These are phyloP conservation scores for Hamigera avellanea DNA, from an alignment of 495 filamentous ascomycete genomes.

Conservation along the genomic window DNA sequence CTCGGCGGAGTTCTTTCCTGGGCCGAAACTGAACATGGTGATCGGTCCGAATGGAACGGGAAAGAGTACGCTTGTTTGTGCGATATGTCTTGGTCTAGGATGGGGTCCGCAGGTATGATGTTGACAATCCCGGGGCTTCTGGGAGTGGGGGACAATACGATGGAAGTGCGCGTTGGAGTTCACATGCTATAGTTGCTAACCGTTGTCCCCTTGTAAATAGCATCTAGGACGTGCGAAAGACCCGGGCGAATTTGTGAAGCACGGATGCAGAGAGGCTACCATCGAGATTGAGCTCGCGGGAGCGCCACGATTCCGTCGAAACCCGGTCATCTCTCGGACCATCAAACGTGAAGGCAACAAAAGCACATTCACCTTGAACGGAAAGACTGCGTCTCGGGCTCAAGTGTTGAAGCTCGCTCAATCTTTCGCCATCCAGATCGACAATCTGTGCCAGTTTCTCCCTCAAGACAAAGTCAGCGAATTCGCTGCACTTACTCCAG, in stretches of 20 bases:
- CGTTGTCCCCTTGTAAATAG: conserved; percentile 13
- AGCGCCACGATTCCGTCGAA: conserved; percentile 34
- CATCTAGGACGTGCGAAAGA: conserved; percentile 82
- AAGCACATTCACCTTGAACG: conserved; percentile 60
- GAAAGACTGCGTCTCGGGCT: conserved; percentile 40
- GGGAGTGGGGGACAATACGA: too few relatives aligned
- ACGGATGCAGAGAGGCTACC: conserved; percentile 61
- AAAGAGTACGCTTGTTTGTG: conserved; percentile 95
- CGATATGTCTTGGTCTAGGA: conserved; percentile 88
- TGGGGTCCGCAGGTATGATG: conserved; percentile 60
- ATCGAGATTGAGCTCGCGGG: conserved; percentile 83
- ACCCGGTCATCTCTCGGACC: conserved; percentile 60
- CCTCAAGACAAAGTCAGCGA: conserved; percentile 95
- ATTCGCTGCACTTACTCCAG: conserved; percentile 73
- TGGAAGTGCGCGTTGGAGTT: too few relatives aligned
- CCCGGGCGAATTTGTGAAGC: conserved; percentile 84
- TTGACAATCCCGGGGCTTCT: neutral
- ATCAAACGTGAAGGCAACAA: conserved; percentile 78
- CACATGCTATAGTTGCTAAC: conserved; percentile 1
- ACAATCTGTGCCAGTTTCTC: conserved; percentile 96
- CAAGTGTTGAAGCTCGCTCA: conserved; percentile 52
- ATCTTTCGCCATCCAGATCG: conserved; percentile 77
- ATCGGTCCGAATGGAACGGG: conserved; percentile 97
- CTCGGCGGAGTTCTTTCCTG: conserved; percentile 75
- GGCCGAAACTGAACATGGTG: conserved; percentile 94